Percentiles rank a stretch among this genome's conserved stretches.
Conservation (phyloP, 495 filamentous ascomycete genomes). For the Aspergillus biplanus region DNA sequence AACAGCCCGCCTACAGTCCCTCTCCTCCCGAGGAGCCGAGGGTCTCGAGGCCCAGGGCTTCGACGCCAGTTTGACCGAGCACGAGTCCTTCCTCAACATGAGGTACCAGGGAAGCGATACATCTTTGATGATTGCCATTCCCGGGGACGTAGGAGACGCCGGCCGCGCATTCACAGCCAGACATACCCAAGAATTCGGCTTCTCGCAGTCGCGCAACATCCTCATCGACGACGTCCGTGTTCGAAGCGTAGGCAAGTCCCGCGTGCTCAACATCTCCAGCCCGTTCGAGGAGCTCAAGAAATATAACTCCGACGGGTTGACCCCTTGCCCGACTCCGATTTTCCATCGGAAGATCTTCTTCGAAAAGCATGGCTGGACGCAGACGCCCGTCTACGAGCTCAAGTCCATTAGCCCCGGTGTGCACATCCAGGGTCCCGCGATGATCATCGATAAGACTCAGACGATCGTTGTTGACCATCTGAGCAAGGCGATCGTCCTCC, state of each 20-base stretch:
- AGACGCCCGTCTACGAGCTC: conserved; percentile 80
- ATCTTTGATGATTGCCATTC: conserved; percentile 53
- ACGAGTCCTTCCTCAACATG: conserved; percentile 54
- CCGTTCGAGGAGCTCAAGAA: conserved; percentile 64
- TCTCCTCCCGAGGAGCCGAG: conserved; percentile 15
- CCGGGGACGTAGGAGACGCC: conserved; percentile 67
- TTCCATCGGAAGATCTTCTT: conserved; percentile 38
- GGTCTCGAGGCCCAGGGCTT: conserved; percentile 38
- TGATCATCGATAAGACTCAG: conserved; percentile 90
- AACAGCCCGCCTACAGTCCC: conserved; percentile 13
- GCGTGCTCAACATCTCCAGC: conserved; percentile 36
- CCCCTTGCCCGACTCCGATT: conserved; percentile 19
- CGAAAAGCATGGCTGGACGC: conserved; percentile 65
- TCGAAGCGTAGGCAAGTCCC: conserved; percentile 77
- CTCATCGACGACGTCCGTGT: conserved; percentile 93
- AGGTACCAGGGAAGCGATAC: conserved; percentile 55
- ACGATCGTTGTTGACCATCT: conserved; percentile 86
- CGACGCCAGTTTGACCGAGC: conserved; percentile 35
- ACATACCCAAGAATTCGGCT: conserved; percentile 94
- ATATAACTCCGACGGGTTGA: conserved; percentile 35
- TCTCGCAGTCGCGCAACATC: conserved; percentile 86
- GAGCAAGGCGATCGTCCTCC: conserved; percentile 46
- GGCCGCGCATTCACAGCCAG: conserved; percentile 81
- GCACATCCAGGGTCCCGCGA: conserved; percentile 77
- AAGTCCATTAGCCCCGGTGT: conserved; percentile 69